Evolutionary conservation across 2,329 filamentous ascomycete genomes (phyloP), one percentile per base, ranked within the genome.

Genomic region (Drechslerella dactyloides): DNA sequence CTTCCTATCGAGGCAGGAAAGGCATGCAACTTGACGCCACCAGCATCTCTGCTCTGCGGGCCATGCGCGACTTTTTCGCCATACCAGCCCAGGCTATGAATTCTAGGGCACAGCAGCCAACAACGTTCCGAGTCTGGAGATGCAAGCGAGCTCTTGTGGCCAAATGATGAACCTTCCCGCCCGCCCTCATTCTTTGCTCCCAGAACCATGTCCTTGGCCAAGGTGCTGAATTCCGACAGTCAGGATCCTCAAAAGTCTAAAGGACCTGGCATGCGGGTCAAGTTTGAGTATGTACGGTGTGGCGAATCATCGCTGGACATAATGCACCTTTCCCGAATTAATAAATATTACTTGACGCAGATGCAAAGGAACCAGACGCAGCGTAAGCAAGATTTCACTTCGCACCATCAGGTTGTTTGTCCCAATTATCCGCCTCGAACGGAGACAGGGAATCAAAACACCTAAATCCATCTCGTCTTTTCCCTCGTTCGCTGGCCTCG

Each of bases 141-240:
- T 54, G 27, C 59, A 70, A 70, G 66, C 66, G 66, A 70, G 66
- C n/a, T 50, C 19, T 48, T 23, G 11, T 37, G 24, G 58, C 52
- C 65, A 24, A 69, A 48, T 59, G 48, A 55, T 59, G 51, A 57
- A 44, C 59, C 65, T 54, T 63, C 58, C 58, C 57, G 57, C 46
- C 37, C 23, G 46, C 52, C 54, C 50, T 70, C 66, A 69, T 59
- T 70, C 55, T 30, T 64, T 48, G 54, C 66, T 55, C 66, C 59
- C 66, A 70, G 66, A 60, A 70, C 66, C 66, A 70, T 70, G 66
- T 70, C 54, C 66, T 55, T 54, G 66, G 66, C 66, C 66, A 64
- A 64, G 65, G 48, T 61, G 46, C 51, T 62, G 66, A 50, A 70
- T 70, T 70, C 66, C 66, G 66, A 70, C 66, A 70, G 66, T 70